Conservation (phyloP, 108 stramenopile genomes). For the Cyclotella cryptica region DNA sequence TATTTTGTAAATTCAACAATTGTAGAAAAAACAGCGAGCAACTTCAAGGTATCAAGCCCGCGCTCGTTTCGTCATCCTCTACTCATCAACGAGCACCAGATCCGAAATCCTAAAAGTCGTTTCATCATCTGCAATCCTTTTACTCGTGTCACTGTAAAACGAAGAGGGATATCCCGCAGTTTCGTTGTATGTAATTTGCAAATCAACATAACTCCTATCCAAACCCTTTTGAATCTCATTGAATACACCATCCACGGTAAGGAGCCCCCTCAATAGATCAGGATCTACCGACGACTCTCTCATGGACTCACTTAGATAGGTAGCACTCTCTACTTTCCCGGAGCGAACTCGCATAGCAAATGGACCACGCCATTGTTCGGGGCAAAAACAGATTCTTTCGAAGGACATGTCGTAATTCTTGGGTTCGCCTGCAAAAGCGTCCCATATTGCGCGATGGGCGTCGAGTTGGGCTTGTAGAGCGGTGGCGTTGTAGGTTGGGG, state of each 20-base stretch:
- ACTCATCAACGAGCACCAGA: constrained; percentile 6
- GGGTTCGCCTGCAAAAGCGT: constrained; percentile 2
- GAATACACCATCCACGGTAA: constrained; percentile 36
- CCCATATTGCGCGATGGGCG: constrained; percentile 16
- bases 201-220: background rate
- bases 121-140: constrained; percentile 41
- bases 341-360: constrained; percentile 21
- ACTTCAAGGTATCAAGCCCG: background rate
- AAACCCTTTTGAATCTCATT: constrained; percentile 33
- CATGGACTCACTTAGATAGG: background rate
- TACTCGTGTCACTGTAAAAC: constrained; percentile 12
- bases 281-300: constrained; percentile 13
- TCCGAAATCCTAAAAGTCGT: constrained; percentile 17
- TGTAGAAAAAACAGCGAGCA: no score
- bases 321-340: constrained; percentile 9
- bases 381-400: constrained; percentile 29
- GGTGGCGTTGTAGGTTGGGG: constrained; percentile 14
- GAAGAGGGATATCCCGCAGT: constrained; percentile 21
- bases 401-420: constrained; percentile 20
- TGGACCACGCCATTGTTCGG: constrained; percentile 13
- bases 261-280: constrained; percentile 17
- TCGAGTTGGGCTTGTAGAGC: constrained; percentile 14
- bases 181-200: constrained; percentile 37
- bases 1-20: no score
- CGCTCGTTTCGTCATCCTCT: background rate